These are phyloP conservation scores for Ophiostoma montium DNA, from an alignment of 2,329 filamentous ascomycete species.

Conservation along the genomic window DNA sequence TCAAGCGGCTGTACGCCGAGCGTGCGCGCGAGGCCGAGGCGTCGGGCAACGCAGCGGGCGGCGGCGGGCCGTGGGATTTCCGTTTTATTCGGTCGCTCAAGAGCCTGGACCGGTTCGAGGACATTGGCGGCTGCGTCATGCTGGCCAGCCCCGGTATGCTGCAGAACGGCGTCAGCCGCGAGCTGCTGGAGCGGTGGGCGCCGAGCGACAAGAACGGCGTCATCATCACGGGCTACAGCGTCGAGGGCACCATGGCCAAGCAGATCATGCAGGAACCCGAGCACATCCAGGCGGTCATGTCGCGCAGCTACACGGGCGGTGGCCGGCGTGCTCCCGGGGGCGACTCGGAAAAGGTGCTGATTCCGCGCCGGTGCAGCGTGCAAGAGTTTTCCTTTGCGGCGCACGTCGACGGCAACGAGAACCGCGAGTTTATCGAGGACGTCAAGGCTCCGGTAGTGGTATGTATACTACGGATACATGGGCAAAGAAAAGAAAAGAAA, in stretches of 20 bases:
- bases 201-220: slow-evolving; percentile 96
- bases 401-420: slow-evolving; percentile 91
- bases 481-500: neutral
- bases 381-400: slow-evolving; percentile 93
- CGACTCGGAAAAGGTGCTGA: slow-evolving; percentile 78
- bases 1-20: slow-evolving; percentile 87
- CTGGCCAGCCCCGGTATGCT: slow-evolving; percentile 96
- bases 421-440: slow-evolving; percentile 92
- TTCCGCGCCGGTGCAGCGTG: slow-evolving; percentile 81
- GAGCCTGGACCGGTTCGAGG: slow-evolving; percentile 88
- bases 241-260: slow-evolving; percentile 97
- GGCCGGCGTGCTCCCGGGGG: slow-evolving; percentile 49
- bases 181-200: slow-evolving; percentile 88
- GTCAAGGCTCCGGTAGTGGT: slow-evolving; percentile 84
- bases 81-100: slow-evolving; percentile 85
- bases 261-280: slow-evolving; percentile 91
- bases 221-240: slow-evolving; percentile 94
- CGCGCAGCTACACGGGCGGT: slow-evolving; percentile 44
- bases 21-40: slow-evolving; percentile 83
- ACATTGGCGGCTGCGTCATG: slow-evolving; percentile 92
- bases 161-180: slow-evolving; percentile 86
- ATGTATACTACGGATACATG: slow-evolving; percentile 36
- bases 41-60: slow-evolving; percentile 56
- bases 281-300: slow-evolving; percentile 89
- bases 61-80: slow-evolving; percentile 92